Evolutionary conservation across 495 filamentous ascomycete species (phyloP).

Genomic region (Margaritispora aquatica): DNA sequence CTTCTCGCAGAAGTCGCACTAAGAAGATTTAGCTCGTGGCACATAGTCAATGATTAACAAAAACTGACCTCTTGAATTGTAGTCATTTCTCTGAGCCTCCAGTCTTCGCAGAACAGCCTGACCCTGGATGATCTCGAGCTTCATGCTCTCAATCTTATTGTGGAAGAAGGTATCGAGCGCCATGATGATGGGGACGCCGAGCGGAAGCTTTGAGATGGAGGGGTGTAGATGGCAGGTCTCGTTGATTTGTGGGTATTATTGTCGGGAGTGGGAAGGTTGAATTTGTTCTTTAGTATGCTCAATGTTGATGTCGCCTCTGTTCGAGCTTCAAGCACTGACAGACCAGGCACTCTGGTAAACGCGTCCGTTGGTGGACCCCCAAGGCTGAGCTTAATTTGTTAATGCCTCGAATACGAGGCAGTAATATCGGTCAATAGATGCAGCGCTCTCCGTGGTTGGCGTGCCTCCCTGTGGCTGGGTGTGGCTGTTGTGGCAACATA

Average conservation of each 20-base stretch:
- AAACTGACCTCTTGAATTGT: conserved; percentile 75
- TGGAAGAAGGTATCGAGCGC: conserved; percentile 98
- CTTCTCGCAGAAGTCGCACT: conserved; percentile 90
- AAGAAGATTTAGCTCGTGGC: conserved; percentile 6
- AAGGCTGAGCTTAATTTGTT: background rate
- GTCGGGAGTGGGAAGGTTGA: background rate
- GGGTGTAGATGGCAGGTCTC: background rate
- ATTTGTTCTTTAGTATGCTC: background rate
- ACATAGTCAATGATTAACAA: background rate
- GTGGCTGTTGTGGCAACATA: too few relatives aligned
- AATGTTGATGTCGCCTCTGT: background rate
- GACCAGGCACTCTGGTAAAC: conserved; percentile 1
- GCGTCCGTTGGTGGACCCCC: background rate
- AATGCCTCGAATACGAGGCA: background rate
- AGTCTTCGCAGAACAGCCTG: conserved; percentile 91
- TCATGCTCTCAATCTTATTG: conserved; percentile 99
- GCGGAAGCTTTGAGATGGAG: background rate
- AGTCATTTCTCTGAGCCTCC: conserved; percentile 98
- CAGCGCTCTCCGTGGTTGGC: background rate
- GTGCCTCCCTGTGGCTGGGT: too few relatives aligned
- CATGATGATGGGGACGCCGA: conserved; percentile 43
- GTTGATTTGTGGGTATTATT: background rate
- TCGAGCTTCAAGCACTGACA: background rate
- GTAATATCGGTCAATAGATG: background rate
- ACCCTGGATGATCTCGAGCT: conserved; percentile 98